These are phyloP conservation scores for Crassisporium funariophilum DNA, from an alignment of 768 basidiomycete genomes.

Conservation along the genomic window DNA sequence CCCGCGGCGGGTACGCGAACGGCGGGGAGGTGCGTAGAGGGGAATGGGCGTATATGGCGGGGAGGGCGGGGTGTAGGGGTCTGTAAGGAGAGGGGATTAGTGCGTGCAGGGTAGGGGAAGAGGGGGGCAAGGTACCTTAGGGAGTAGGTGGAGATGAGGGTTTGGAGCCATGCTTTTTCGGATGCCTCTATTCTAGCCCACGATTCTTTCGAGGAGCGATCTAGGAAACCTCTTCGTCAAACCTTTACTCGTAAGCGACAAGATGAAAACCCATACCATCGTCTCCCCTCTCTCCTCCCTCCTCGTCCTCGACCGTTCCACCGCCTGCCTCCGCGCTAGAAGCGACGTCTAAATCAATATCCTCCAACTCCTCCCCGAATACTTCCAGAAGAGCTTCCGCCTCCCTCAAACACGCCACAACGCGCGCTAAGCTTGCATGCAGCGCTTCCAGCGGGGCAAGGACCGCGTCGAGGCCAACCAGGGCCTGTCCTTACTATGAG, in stretches of 20 bases:
- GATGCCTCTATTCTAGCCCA: conserved; percentile 5
- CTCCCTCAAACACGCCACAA: conserved; percentile 15
- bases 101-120: background rate
- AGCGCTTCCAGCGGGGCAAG: conserved; percentile 17
- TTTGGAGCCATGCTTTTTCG: conserved; percentile 16
- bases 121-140: conserved; percentile 6
- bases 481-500: too few relatives aligned
- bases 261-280: background rate
- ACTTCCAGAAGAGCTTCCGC: conserved; percentile 23
- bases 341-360: conserved; percentile 8
- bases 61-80: conserved; percentile 13
- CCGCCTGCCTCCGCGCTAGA: too few relatives aligned
- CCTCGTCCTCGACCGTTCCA: too few relatives aligned
- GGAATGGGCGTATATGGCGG: conserved; percentile 20
- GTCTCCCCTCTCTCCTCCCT: background rate
- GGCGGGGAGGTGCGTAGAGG: conserved; percentile 18
- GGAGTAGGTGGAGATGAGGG: conserved; percentile 9
- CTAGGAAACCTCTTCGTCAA: too few relatives aligned
- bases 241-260: too few relatives aligned
- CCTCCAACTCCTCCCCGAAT: conserved; percentile 24
- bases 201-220: conserved; percentile 7
- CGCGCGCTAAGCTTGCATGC: conserved; percentile 9
- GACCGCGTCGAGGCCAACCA: conserved; percentile 5
- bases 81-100: conserved; percentile 7
- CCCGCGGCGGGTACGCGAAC: too few relatives aligned